phyloP scores from a whole-genome alignment of 108 stramenopile species.

The Conticribra guillardii region DNA sequence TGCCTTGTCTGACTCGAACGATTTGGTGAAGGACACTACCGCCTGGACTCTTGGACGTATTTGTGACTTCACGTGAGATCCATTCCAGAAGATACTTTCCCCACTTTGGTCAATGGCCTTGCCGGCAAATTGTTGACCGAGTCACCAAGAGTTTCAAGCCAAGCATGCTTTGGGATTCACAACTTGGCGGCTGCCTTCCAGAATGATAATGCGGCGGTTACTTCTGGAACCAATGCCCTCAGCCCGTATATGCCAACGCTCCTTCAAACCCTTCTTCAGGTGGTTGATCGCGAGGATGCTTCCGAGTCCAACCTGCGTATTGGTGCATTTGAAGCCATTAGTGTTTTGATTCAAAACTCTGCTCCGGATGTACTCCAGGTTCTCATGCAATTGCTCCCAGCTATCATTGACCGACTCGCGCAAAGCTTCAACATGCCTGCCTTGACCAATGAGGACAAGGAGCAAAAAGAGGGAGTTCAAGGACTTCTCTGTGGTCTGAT shows the following conservation, averaged over 20 bases:
- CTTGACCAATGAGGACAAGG: slow-evolving; percentile 86
- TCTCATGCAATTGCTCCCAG: slow-evolving; percentile 75
- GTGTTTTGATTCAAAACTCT: slow-evolving; percentile 82
- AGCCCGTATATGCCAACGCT: slow-evolving; percentile 71
- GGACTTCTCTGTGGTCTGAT: slow-evolving; percentile 86
- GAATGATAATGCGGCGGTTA: slow-evolving; percentile 57
- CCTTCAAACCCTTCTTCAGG: slow-evolving; percentile 79
- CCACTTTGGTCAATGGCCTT: slow-evolving; percentile 78
- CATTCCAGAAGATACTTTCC: slow-evolving; percentile 82
- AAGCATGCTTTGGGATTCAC: slow-evolving; percentile 92
- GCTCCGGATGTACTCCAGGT: slow-evolving; percentile 79
- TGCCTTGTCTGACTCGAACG: slow-evolving; percentile 76
- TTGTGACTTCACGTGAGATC: slow-evolving; percentile 87
- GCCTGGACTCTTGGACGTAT: slow-evolving; percentile 92
- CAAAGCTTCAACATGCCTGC: slow-evolving; percentile 72
- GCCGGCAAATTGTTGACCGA: slow-evolving; percentile 72
- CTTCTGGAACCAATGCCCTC: slow-evolving; percentile 77
- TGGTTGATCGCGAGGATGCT: slow-evolving; percentile 89
- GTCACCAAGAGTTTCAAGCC: slow-evolving; percentile 79
- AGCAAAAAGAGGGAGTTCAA: slow-evolving; percentile 85
- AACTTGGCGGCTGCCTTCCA: slow-evolving; percentile 85
- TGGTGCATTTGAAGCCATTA: slow-evolving; percentile 87
- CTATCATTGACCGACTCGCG: slow-evolving; percentile 77
- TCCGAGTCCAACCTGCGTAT: slow-evolving; percentile 80
- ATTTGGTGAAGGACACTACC: slow-evolving; percentile 89